Percentiles rank a stretch among this genome's conserved stretches.
Conservation (phyloP, 2,329 filamentous ascomycete genomes). For the Fusarium mexicanum region DNA sequence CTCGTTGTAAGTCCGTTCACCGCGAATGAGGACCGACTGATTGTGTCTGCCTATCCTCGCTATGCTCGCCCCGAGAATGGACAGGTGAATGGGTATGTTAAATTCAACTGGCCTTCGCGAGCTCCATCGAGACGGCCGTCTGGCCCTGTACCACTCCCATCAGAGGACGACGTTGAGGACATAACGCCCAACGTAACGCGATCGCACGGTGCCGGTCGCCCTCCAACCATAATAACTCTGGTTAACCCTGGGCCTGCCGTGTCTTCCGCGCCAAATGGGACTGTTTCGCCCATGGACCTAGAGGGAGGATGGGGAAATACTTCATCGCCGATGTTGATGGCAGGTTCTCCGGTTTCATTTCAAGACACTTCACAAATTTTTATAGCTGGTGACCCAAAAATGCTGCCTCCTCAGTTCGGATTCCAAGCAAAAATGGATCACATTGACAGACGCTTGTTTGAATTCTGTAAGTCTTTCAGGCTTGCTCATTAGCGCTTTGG, state of each 20-base stretch:
- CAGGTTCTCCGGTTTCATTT: slow-evolving; percentile 7
- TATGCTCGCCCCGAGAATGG: slow-evolving; percentile 48
- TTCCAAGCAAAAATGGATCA: slow-evolving; percentile 47
- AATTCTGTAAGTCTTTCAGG: slow-evolving; percentile 47
- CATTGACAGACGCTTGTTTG: slow-evolving; percentile 47
- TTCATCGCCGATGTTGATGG: slow-evolving; percentile 12
- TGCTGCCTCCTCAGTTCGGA: slow-evolving; percentile 46
- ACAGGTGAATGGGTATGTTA: slow-evolving; percentile 52
- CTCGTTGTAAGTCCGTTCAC: slow-evolving; percentile 47
- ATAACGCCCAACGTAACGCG: slow-evolving; percentile 18
- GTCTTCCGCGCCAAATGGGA: neutral
- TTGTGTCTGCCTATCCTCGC: slow-evolving; percentile 30
- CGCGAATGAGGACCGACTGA: slow-evolving; percentile 45
- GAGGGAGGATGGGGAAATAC: slow-evolving; percentile 10
- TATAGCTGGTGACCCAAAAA: slow-evolving; percentile 34
- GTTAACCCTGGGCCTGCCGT: slow-evolving; percentile 10
- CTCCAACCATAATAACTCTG: slow-evolving; percentile 9
- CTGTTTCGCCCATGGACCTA: slow-evolving; percentile 13
- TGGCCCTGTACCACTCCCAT: slow-evolving; percentile 1
- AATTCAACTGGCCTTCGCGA: slow-evolving; percentile 49
- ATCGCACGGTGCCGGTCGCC: slow-evolving; percentile 2
- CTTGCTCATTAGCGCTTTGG: neutral
- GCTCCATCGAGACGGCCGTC: slow-evolving; percentile 26
- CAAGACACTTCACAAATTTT: slow-evolving; percentile 15
- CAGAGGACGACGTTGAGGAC: slow-evolving; percentile 28